Percentiles rank a stretch among this genome's conserved stretches.
Evolutionary conservation across 2,329 filamentous ascomycete species (phyloP).

Genomic region (Byssothecium circinans): DNA sequence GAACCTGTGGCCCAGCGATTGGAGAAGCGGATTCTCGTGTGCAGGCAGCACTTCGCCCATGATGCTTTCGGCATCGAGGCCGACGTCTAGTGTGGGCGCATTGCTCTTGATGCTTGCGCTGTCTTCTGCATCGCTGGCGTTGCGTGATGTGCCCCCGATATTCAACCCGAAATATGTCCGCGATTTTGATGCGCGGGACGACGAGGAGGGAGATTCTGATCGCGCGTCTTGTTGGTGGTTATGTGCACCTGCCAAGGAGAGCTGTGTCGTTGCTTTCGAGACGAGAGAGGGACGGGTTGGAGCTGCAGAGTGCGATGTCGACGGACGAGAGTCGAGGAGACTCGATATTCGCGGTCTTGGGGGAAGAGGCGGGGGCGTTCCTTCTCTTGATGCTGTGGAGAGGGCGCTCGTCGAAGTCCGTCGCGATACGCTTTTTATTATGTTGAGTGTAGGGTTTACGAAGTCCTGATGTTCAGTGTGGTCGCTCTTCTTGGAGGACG

Average conservation of each 20-base stretch:
- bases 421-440: conserved; percentile 32
- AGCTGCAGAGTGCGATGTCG: conserved; percentile 48
- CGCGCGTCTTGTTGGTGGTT: conserved; percentile 62
- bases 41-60: conserved; percentile 70
- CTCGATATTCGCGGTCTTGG: conserved; percentile 50
- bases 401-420: conserved; percentile 26
- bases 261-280: conserved; percentile 77
- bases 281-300: conserved; percentile 45
- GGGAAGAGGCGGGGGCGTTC: conserved; percentile 59
- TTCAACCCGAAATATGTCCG: conserved; percentile 44
- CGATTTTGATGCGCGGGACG: conserved; percentile 39
- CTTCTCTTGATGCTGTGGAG: conserved; percentile 43
- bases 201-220: conserved; percentile 28
- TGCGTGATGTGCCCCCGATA: conserved; percentile 46
- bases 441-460: conserved; percentile 35
- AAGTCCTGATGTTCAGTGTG: conserved; percentile 33
- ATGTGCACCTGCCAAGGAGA: conserved; percentile 78
- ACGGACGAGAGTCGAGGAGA: conserved; percentile 36
- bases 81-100: conserved; percentile 63
- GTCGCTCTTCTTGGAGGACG: background rate
- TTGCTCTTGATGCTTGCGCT: conserved; percentile 68
- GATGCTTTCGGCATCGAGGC: conserved; percentile 78
- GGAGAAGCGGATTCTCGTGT: conserved; percentile 69
- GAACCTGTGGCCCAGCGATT: conserved; percentile 63
- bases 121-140: conserved; percentile 62